Evolutionary conservation across 2,329 filamentous ascomycete genomes (phyloP).

Genomic region (Ophiostoma sp.): DNA sequence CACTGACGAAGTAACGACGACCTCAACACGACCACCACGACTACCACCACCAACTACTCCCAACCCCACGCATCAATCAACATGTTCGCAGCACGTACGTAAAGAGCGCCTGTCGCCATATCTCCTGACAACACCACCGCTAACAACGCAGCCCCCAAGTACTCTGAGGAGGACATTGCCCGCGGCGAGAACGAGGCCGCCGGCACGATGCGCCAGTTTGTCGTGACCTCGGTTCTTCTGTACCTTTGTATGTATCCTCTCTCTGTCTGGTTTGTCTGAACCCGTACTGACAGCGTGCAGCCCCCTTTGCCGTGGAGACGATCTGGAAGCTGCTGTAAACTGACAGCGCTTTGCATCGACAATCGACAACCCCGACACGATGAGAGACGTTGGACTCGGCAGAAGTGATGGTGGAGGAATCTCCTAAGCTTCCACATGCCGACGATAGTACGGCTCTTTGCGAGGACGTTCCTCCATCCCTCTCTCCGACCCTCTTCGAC

Average conservation of each 20-base stretch:
- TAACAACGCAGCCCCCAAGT: slow-evolving; percentile 51
- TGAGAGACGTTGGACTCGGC: neutral
- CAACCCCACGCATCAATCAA: slow-evolving; percentile 34
- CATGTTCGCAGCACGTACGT: slow-evolving; percentile 66
- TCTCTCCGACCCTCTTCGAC: neutral
- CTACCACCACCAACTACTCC: neutral
- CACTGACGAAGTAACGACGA: neutral
- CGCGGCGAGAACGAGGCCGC: slow-evolving; percentile 67
- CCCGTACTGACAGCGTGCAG: slow-evolving; percentile 38
- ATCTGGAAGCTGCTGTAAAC: slow-evolving; percentile 40
- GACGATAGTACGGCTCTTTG: neutral
- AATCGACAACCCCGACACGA: neutral
- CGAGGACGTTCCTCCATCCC: neutral
- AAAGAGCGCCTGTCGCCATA: neutral
- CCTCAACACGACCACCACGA: neutral
- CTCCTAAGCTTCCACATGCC: no score
- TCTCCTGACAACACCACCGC: no score
- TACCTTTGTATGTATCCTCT: slow-evolving; percentile 69
- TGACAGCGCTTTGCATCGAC: neutral
- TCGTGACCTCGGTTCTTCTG: slow-evolving; percentile 65
- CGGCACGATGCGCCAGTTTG: slow-evolving; percentile 66
- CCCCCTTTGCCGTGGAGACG: slow-evolving; percentile 59
- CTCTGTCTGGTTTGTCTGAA: neutral
- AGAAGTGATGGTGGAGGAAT: neutral
- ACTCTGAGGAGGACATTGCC: slow-evolving; percentile 69